Evolutionary conservation across 306 rosid species (phyloP).

Genomic region (Luffa acutangula): DNA sequence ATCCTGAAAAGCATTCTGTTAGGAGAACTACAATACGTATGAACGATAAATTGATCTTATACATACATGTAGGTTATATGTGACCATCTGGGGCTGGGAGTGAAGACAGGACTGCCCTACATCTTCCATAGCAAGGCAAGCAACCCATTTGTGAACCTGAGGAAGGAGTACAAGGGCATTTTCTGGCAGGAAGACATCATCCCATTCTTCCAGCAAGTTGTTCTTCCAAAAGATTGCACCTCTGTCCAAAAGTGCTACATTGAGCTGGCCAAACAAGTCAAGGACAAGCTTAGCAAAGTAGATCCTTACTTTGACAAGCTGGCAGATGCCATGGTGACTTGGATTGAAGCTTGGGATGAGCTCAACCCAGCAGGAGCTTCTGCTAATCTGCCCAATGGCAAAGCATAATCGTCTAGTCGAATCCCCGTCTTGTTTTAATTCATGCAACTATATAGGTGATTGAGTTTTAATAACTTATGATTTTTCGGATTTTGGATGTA

Average conservation of each 20-base stretch:
- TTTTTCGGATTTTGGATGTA: neutral
- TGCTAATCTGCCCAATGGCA: conserved; percentile 25
- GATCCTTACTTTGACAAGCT: conserved; percentile 74
- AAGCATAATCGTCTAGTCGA: conserved; percentile 12
- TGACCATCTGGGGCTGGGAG: conserved; percentile 83
- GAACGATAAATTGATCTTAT: neutral
- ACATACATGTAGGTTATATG: conserved; percentile 36
- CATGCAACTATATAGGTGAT: neutral
- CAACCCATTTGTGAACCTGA: conserved; percentile 64
- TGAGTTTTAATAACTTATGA: neutral
- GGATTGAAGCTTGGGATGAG: conserved; percentile 63
- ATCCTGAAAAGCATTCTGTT: neutral
- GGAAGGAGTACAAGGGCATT: conserved; percentile 62
- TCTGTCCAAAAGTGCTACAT: conserved; percentile 81
- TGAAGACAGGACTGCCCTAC: conserved; percentile 79
- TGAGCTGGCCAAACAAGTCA: conserved; percentile 76
- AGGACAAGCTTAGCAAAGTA: conserved; percentile 64
- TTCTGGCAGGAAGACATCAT: conserved; percentile 74
- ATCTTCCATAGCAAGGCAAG: conserved; percentile 62
- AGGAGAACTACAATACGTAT: neutral
- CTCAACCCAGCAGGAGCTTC: conserved; percentile 27
- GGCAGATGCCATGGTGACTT: conserved; percentile 55
- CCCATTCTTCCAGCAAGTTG: conserved; percentile 47
- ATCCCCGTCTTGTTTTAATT: neutral
- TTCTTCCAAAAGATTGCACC: conserved; percentile 65